Base-by-base conservation (phyloP, 805 yeast species). In the Torulaspora franciscae region DNA sequence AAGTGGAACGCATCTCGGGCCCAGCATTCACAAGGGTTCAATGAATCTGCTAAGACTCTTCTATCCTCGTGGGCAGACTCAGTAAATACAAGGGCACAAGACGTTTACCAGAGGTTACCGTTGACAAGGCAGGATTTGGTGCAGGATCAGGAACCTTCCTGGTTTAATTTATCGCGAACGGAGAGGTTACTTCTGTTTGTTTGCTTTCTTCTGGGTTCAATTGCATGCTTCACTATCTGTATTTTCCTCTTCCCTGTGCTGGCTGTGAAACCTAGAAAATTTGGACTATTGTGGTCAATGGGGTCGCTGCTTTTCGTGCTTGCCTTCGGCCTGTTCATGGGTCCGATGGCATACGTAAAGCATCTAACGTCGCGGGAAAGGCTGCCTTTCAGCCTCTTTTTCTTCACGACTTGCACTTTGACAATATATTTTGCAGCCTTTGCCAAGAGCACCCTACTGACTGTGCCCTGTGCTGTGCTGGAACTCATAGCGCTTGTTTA, bases 291-390 rank as follows among this genome's bases (percentile, higher is more conserved):
- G 27, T 93, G 99, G 98, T 80, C 96, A 1, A 70, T 91, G 67
- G 99, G 98, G 0, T 85, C 95, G 1, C 60, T 93, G 10, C 67
- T 93, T 36, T 91, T 93, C 66, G 86, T 93, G 14, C 61, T 86
- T 5, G 86, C 96, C 28, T 93, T 93, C 67, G 97, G 96, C 1
- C 79, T 88, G 14, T 68, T 91, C 17, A 96, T 89, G 69, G 99
- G 99, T 0, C 97, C 97, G 0, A 73, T 79, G n/a, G 81, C 82
- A 28, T 93, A 88, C 62, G 50, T 79, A 33, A 70, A 71, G 38
- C 98, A 91, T 62, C 72, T 93, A 50, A 64, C 84, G 4, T 82
- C 95, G 3, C 74, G 76, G 29, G 84, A 80, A 40, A 75, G 99
- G 54, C 69, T 91, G 36, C 81, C 90, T 35, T 91, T 93, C 64